Base-by-base conservation (phyloP, 163 green algal species). In the Chloromonas sp. region DNA sequence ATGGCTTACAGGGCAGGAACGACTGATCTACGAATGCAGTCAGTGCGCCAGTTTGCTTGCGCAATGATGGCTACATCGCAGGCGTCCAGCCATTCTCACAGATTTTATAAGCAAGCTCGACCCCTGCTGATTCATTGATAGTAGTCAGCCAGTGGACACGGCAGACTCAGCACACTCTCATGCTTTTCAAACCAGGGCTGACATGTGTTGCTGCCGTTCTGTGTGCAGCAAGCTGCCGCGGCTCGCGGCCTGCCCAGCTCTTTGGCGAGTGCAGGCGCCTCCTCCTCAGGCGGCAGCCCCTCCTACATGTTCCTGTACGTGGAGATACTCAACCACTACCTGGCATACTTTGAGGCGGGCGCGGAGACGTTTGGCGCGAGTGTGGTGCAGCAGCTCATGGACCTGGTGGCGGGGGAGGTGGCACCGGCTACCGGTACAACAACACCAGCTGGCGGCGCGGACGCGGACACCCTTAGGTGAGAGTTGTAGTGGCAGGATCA, bases 301-400 rank as follows among this genome's bases (percentile, higher is more conserved):
- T 79, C 87, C 92, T 5, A 93, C 88, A 36, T 90, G 81, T 15
- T 62, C 15, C 90, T 98, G 70, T 97, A 96, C 87, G 91, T 98
- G 14, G 94, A 97, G 84, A 94, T 98, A 61, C 88, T 98, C 14
- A 97, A 98, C 89, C 93, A 95, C 76, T 98, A 99, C 89, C 82
- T 98, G 3, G 96, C 94, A 84, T 98, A 96, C 90, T 97, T 95
- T 81, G 92, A 96, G 14, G 84, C 88, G 58, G 93, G 93, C 15
- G 87, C 92, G 71, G 85, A 93, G 62, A 84, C 81, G 1, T 94
- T 98, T 71, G 97, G 89, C 1, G 14, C 86, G 0, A 83, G 84
- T 1, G 91, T 95, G 5, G 82, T 98, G 79, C 90, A 95, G 88
- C 86, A 91, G 82, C 62, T 95, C 71, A 70, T 94, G 82, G 89